These are phyloP conservation scores for Stentor coeruleus DNA, from an alignment of 73 alveolate genomes.

Conservation along the genomic window DNA sequence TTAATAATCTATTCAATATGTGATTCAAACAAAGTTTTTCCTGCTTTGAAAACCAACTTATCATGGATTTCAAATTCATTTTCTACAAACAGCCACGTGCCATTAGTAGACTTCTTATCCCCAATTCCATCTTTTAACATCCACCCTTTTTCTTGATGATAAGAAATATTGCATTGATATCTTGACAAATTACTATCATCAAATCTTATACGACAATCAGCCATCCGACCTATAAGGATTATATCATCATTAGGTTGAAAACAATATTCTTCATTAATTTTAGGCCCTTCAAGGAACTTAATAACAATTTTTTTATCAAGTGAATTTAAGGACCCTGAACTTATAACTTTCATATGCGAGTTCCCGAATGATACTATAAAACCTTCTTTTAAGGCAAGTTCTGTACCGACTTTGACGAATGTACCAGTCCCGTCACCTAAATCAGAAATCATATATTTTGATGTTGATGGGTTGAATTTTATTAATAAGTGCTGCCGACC, in stretches of 20 bases:
- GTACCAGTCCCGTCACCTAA: constrained; percentile 59
- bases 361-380: constrained; percentile 44
- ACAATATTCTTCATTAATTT: neutral
- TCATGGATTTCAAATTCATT: too few relatives aligned
- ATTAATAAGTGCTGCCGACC: constrained; percentile 45
- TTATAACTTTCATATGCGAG: constrained; percentile 37
- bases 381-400: constrained; percentile 36
- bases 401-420: constrained; percentile 35
- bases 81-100: constrained; percentile 81
- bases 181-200: constrained; percentile 41
- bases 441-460: constrained; percentile 33
- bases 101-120: constrained; percentile 68
- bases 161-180: constrained; percentile 36
- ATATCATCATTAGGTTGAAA: neutral
- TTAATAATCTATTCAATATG: too few relatives aligned
- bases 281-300: constrained; percentile 42
- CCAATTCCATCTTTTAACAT: constrained; percentile 81
- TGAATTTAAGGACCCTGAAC: constrained; percentile 2
- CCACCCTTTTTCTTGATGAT: constrained; percentile 56
- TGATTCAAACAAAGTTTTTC: too few relatives aligned
- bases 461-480: constrained; percentile 27
- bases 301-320: neutral
- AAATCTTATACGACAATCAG: constrained; percentile 35
- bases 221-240: constrained; percentile 40
- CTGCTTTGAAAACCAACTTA: too few relatives aligned